A percentile compares a stretch with the other conserved stretches of the same genome.
Evolutionary conservation across 305 asterid species (phyloP).

Genomic region (Caryopteris hybrid): DNA sequence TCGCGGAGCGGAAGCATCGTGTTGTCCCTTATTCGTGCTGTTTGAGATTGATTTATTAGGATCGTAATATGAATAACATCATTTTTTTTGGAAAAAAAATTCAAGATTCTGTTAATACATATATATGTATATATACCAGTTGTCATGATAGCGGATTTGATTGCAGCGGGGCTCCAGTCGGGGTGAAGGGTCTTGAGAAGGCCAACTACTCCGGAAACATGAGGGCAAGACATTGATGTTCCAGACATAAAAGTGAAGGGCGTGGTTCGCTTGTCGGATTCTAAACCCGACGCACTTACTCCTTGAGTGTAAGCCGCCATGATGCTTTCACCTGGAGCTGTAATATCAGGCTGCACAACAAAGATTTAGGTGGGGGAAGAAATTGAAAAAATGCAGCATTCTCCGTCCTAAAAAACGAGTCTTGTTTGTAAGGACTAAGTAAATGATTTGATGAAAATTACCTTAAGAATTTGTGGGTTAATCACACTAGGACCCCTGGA

Average conservation of each 20-base stretch:
- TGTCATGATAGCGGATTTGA: slow-evolving; percentile 70
- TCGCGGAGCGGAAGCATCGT: slow-evolving; percentile 23
- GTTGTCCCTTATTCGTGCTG: slow-evolving; percentile 57
- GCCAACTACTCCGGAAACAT: slow-evolving; percentile 65
- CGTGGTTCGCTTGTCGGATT: background rate
- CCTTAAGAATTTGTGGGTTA: slow-evolving; percentile 74
- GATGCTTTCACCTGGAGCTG: no score
- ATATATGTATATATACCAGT: slow-evolving; percentile 27
- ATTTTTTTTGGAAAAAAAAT: no score
- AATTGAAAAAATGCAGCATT: no score
- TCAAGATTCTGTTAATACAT: no score
- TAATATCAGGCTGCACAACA: no score
- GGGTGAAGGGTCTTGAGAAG: slow-evolving; percentile 59
- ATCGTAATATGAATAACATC: no score
- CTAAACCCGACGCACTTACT: no score
- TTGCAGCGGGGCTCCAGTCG: slow-evolving; percentile 73
- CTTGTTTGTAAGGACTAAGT: no score
- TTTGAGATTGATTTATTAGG: background rate
- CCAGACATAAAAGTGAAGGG: slow-evolving; percentile 45
- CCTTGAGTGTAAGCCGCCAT: no score
- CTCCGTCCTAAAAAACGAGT: no score
- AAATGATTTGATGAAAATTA: background rate
- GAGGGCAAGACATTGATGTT: slow-evolving; percentile 90
- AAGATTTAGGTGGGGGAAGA: no score
- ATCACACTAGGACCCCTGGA: slow-evolving; percentile 41